These are phyloP conservation scores for Acanthamoeba sp. DNA, from an alignment of 208 protist species.

Conservation along the genomic window DNA sequence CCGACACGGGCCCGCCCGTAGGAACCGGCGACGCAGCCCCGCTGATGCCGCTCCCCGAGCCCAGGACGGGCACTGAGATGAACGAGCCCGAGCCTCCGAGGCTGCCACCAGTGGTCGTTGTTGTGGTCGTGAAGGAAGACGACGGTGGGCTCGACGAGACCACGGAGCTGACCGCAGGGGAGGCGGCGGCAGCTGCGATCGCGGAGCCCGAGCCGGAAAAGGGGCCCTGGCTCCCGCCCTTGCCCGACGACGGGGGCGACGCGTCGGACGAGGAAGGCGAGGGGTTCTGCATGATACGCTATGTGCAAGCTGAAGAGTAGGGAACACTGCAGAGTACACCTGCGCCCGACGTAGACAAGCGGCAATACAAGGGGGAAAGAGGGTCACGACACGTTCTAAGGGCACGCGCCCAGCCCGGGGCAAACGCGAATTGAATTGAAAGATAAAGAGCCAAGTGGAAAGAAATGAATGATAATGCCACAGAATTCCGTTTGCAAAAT, in stretches of 20 bases:
- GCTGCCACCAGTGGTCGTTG: no score
- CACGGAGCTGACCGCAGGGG: background rate
- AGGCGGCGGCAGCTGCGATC: background rate
- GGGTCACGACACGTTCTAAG: no score
- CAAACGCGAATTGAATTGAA: no score
- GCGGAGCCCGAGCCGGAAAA: background rate
- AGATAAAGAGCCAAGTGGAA: no score
- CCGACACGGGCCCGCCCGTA: no score
- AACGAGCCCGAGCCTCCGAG: background rate
- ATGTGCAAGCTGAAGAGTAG: no score
- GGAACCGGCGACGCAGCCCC: background rate
- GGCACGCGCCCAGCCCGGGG: no score
- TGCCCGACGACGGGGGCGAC: background rate
- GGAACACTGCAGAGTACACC: no score
- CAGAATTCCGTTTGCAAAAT: no score
- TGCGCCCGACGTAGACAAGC: no score
- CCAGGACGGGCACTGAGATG: background rate
- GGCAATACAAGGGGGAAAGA: no score
- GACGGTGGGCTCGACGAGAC: background rate
- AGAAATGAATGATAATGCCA: no score
- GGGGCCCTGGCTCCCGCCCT: background rate
- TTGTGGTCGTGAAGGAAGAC: background rate
- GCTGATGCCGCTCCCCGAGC: slow-evolving; percentile 25
- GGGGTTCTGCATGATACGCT: background rate
- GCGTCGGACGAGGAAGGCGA: background rate